Conservation (phyloP, 2,329 filamentous ascomycete genomes). For the Incumbomyces delicatus region DNA sequence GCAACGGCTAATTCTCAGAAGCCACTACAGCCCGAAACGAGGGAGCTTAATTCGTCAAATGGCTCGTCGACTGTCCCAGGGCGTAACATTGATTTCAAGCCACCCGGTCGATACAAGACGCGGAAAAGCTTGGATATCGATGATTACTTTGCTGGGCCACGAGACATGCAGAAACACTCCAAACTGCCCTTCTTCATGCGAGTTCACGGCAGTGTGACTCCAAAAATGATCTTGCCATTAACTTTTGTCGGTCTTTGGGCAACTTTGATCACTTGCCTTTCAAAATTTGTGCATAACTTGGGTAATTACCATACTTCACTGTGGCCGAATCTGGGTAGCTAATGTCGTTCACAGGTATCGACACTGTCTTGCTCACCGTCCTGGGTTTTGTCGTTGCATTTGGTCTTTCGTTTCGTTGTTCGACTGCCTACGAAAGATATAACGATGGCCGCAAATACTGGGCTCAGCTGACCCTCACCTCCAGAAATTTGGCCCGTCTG, state of each 20-base stretch:
- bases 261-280: slow-evolving; percentile 53
- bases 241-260: slow-evolving; percentile 55
- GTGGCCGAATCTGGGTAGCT: no score
- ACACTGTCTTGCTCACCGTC: slow-evolving; percentile 62
- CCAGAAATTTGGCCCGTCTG: slow-evolving; percentile 53
- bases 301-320: background rate
- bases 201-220: slow-evolving; percentile 64
- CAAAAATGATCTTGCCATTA: slow-evolving; percentile 63
- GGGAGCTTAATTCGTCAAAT: slow-evolving; percentile 13
- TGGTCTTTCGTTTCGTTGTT: slow-evolving; percentile 65
- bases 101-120: slow-evolving; percentile 1
- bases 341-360: slow-evolving; percentile 40
- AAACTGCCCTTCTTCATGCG: slow-evolving; percentile 69
- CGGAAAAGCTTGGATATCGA: slow-evolving; percentile 43
- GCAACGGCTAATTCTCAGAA: background rate
- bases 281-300: slow-evolving; percentile 35
- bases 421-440: slow-evolving; percentile 66
- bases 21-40: background rate
- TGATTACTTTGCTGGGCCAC: slow-evolving; percentile 54
- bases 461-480: slow-evolving; percentile 47
- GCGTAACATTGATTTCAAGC: slow-evolving; percentile 2
- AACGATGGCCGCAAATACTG: slow-evolving; percentile 54
- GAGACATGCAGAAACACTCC: slow-evolving; percentile 62
- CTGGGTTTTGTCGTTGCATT: slow-evolving; percentile 74
- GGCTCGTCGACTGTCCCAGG: slow-evolving; percentile 8